These are phyloP conservation scores for Musa itinerans DNA, from an alignment of 176 grass and related monocot species.

Conservation along the genomic window DNA sequence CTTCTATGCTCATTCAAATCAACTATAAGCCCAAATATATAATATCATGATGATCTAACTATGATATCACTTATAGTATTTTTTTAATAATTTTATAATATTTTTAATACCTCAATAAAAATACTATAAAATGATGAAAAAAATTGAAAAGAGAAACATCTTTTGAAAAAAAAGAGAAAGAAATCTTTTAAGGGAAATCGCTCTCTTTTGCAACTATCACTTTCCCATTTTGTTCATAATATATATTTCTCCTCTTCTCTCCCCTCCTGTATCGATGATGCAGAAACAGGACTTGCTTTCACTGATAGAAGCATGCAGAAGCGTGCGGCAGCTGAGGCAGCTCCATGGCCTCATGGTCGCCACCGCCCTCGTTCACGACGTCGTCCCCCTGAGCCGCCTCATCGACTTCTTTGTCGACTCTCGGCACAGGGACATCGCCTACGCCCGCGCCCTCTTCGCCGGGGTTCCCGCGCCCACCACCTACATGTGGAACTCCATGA, in stretches of 20 bases:
- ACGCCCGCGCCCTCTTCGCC: constrained; percentile 7
- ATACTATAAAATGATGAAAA: too few relatives aligned
- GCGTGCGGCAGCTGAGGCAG: constrained; percentile 7
- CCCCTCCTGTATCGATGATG: background rate
- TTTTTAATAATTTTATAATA: too few relatives aligned
- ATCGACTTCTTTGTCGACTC: constrained; percentile 11
- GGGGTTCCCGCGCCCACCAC: background rate
- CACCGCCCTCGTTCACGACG: background rate
- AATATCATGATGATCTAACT: too few relatives aligned
- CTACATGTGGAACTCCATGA: constrained; percentile 17
- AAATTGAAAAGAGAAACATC: too few relatives aligned
- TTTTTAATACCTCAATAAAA: too few relatives aligned
- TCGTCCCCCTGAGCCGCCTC: constrained; percentile 13
- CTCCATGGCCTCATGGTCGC: constrained; percentile 12
- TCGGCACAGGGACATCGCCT: background rate
- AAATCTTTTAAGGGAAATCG: too few relatives aligned
- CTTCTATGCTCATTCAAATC: too few relatives aligned
- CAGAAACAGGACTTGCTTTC: background rate
- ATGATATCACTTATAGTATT: too few relatives aligned
- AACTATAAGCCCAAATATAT: too few relatives aligned
- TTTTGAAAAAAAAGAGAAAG: too few relatives aligned
- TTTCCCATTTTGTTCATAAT: too few relatives aligned
- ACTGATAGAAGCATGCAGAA: background rate
- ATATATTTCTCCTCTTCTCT: background rate
- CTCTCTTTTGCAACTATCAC: too few relatives aligned